A percentile compares a stretch with the other conserved stretches of the same genome.
Conservation (phyloP, 768 basidiomycete species). For the Scleroderma citrinum region DNA sequence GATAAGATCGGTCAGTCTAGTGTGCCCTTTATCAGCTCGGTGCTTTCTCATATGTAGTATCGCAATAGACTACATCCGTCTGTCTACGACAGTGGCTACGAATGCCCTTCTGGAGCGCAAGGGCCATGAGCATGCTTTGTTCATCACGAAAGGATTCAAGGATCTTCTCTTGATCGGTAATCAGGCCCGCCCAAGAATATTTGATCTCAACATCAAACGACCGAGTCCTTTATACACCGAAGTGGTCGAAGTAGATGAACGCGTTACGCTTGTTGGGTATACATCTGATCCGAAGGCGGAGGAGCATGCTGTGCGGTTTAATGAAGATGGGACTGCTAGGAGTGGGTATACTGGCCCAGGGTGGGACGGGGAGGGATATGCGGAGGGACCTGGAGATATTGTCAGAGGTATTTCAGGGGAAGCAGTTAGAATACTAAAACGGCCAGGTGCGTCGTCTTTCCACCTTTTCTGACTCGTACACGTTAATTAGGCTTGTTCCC, state of each 20-base stretch:
- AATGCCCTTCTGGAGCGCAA: conserved; percentile 94
- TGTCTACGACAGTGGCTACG: conserved; percentile 94
- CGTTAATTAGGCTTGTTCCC: not conserved
- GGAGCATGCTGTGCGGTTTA: conserved; percentile 71
- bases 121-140: conserved; percentile 83
- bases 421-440: conserved; percentile 76
- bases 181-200: conserved; percentile 91
- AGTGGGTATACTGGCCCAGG: conserved; percentile 73
- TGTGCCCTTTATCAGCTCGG: not conserved
- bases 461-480: not conserved
- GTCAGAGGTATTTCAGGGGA: conserved; percentile 84
- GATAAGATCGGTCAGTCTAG: conserved; percentile 66
- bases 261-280: conserved; percentile 91
- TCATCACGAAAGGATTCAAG: conserved; percentile 89
- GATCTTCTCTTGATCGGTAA: conserved; percentile 92
- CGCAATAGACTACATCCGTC: conserved; percentile 72
- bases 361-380: conserved; percentile 63
- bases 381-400: conserved; percentile 76
- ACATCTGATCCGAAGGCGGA: conserved; percentile 83
- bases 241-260: conserved; percentile 69
- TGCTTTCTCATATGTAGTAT: not conserved
- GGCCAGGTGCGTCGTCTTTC: conserved; percentile 45
- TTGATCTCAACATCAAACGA: conserved; percentile 87
- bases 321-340: conserved; percentile 58
- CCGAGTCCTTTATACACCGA: conserved; percentile 69